Evolutionary conservation across 331 rosid species (phyloP), one percentile per base, ranked within the genome.

Genomic region (Spiraea crenata): DNA sequence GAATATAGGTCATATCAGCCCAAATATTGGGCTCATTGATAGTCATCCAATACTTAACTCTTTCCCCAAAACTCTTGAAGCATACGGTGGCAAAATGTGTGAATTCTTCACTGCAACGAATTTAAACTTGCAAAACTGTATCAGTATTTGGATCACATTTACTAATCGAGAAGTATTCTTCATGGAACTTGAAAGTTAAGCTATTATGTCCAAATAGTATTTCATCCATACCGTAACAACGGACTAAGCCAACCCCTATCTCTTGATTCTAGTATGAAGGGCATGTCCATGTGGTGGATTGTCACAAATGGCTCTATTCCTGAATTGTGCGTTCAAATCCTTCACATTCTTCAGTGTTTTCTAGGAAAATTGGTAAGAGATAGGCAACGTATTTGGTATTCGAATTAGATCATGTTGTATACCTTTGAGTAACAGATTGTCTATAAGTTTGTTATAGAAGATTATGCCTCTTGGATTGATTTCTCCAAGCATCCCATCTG

Each of bases 281-380:
- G 96, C 41, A 84, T 42, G 69, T 90, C 96, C 55, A 69, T 17
- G 75, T 90, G 96, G 65, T 78, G 76, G 41, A 90, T 67, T 40
- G 96, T 84, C 75, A 90, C 91, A 71, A 85, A 85, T 38, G 93
- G 93, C 71, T 87, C 82, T 44, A 87, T 82, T 16, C 95, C 96
- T 88, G 85, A 50, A 79, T 16, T 61, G 11, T 35, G 50, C 41
- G 56, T 57, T 17, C 45, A 38, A 59, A 16, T 37, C 31, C 31
- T 25, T 25, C 31, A 25, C 31, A 25, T 2, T 25, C 31, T 25
- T 25, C 31, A 25, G 31, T 25, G 31, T 25, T 25, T 25, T 25
- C 31, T 25, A 25, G 31, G 31, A 25, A 25, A 25, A 25, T 25
- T 25, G 31, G 31, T 25, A 25, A 25, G 31, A 25, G 31, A 25